Conservation (phyloP, 2,329 filamentous ascomycete species). For the Aureobasidium uvarum region DNA sequence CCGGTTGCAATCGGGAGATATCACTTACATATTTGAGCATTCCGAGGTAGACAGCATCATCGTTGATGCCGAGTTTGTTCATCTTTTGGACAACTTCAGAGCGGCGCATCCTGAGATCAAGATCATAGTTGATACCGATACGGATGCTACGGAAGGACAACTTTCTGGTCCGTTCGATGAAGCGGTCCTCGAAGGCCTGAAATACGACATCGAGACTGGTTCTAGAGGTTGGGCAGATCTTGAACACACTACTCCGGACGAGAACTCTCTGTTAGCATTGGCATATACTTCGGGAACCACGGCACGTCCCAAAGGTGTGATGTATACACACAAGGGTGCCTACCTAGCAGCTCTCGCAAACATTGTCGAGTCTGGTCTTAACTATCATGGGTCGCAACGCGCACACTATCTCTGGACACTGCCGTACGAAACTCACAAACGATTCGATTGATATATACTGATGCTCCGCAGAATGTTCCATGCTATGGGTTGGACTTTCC, state of each 20-base stretch:
- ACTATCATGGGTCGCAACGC: slow-evolving; percentile 57
- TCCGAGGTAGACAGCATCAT: slow-evolving; percentile 84
- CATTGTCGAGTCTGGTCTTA: slow-evolving; percentile 83
- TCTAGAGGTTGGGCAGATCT: slow-evolving; percentile 73
- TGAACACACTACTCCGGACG: slow-evolving; percentile 65
- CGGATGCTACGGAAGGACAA: slow-evolving; percentile 70
- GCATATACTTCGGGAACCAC: slow-evolving; percentile 96
- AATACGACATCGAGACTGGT: slow-evolving; percentile 66
- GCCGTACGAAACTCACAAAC: slow-evolving; percentile 46
- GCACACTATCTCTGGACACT: slow-evolving; percentile 79
- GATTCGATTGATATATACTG: not conserved
- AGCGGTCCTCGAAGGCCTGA: slow-evolving; percentile 76
- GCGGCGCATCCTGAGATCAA: slow-evolving; percentile 61
- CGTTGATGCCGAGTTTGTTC: slow-evolving; percentile 75
- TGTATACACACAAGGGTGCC: slow-evolving; percentile 82
- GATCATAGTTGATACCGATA: slow-evolving; percentile 80
- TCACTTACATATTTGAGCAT: slow-evolving; percentile 86
- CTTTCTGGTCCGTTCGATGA: slow-evolving; percentile 78
- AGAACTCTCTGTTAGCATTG: slow-evolving; percentile 79
- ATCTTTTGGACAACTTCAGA: slow-evolving; percentile 66
- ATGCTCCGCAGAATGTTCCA: slow-evolving; percentile 62
- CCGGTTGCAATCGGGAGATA: slow-evolving; percentile 76
- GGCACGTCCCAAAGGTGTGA: slow-evolving; percentile 84
- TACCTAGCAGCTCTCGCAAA: slow-evolving; percentile 86
- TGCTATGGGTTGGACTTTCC: slow-evolving; percentile 53